Evolutionary conservation across 805 yeast genomes (phyloP).

Genomic region (Kazachstania taianensis): DNA sequence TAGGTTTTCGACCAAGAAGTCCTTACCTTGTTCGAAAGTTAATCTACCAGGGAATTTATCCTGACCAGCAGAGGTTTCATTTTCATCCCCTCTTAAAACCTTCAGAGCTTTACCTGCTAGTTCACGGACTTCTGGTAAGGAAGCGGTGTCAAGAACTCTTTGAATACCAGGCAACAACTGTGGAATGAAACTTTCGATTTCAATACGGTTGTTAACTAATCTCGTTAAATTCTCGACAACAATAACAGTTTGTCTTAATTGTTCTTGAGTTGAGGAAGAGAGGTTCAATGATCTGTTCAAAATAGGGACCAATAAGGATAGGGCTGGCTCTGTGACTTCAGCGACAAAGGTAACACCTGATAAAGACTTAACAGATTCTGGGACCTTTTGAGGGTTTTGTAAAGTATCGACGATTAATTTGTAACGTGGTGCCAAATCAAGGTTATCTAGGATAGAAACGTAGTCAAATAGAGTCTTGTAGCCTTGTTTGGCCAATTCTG

Average conservation of each 20-base stretch:
- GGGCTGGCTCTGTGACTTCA: constrained; percentile 94
- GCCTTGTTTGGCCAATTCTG: constrained; percentile 86
- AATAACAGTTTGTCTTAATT: constrained; percentile 90
- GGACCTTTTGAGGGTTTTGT: constrained; percentile 81
- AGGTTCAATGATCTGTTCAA: constrained; percentile 80
- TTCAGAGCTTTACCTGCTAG: constrained; percentile 77
- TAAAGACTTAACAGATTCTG: constrained; percentile 78
- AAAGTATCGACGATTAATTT: constrained; percentile 79
- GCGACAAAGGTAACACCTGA: constrained; percentile 95
- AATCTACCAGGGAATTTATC: constrained; percentile 74
- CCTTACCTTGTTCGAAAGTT: constrained; percentile 41
- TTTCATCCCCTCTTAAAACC: constrained; percentile 75
- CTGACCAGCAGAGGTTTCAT: constrained; percentile 32
- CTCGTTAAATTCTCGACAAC: constrained; percentile 94
- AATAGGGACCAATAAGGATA: constrained; percentile 84
- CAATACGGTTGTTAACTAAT: constrained; percentile 85
- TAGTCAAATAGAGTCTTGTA: constrained; percentile 55
- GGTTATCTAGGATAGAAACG: constrained; percentile 79
- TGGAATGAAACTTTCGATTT: constrained; percentile 82
- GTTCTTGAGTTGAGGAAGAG: constrained; percentile 82
- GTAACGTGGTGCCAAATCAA: constrained; percentile 80
- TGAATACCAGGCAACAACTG: constrained; percentile 82
- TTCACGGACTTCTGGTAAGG: constrained; percentile 93
- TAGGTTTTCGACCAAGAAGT: constrained; percentile 30
- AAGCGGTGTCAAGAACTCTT: constrained; percentile 80